Evolutionary conservation across 768 basidiomycete genomes (phyloP).

Genomic region (Baorangia bicolor): DNA sequence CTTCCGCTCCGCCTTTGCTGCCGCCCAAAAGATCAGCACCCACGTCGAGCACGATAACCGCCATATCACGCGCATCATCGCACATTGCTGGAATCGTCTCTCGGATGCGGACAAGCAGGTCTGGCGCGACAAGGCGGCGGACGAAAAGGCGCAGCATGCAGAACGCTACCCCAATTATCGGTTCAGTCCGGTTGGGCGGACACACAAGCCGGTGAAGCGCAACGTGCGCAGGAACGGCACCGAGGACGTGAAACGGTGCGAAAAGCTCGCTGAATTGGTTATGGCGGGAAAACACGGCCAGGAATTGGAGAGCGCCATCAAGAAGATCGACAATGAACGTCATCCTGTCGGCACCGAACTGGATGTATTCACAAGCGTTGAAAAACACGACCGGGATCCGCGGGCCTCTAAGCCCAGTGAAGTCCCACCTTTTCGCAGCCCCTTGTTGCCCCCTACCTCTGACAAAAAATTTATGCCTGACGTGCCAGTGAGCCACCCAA

Average conservation of each 20-base stretch:
- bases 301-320: conserved; percentile 47
- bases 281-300: conserved; percentile 49
- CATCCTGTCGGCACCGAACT: neutral
- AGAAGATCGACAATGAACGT: conserved; percentile 27
- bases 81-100: conserved; percentile 53
- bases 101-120: conserved; percentile 47
- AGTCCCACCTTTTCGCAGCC: conserved; percentile 28
- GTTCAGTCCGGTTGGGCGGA: conserved; percentile 46
- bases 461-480: neutral
- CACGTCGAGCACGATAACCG: conserved; percentile 55
- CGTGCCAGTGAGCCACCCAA: conserved; percentile 19
- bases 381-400: neutral
- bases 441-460: conserved; percentile 29
- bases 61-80: conserved; percentile 57
- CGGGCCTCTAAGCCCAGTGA: neutral
- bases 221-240: conserved; percentile 51
- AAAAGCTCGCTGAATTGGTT: conserved; percentile 49
- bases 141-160: conserved; percentile 50
- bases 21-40: conserved; percentile 46
- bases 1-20: conserved; percentile 60
- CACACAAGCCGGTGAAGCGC: conserved; percentile 46
- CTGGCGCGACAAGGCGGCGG: conserved; percentile 51
- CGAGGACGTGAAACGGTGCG: conserved; percentile 49
- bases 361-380: neutral
- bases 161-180: conserved; percentile 53